phyloP scores from a whole-genome alignment of 1,284 basidiomycete genomes.

The Naganishia albida region DNA sequence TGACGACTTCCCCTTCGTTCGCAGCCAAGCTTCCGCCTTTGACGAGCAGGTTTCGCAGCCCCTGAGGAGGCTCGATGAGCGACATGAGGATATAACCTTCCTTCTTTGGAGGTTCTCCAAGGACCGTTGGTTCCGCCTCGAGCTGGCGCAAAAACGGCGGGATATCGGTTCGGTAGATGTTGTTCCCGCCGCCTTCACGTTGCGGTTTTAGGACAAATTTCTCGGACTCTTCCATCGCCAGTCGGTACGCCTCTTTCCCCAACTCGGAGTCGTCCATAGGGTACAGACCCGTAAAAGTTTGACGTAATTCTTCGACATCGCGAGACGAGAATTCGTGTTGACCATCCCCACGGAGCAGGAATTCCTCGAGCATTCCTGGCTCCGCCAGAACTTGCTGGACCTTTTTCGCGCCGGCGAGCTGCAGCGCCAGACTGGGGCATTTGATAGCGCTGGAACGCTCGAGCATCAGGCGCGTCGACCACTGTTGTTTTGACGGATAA shows the following conservation, averaged over 20 bases:
- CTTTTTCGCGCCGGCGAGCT: conserved; percentile 94
- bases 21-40: conserved; percentile 55
- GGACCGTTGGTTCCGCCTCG: conserved; percentile 36
- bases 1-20: conserved; percentile 70
- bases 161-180: conserved; percentile 84
- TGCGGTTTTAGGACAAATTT: conserved; percentile 90
- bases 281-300: conserved; percentile 81
- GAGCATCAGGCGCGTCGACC: conserved; percentile 70
- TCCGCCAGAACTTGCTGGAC: conserved; percentile 86
- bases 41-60: conserved; percentile 70
- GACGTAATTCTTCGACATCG: conserved; percentile 61
- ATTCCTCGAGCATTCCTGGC: conserved; percentile 71
- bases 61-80: conserved; percentile 74
- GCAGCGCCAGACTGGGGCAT: conserved; percentile 85
- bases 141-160: conserved; percentile 71
- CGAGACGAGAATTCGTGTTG: conserved; percentile 52
- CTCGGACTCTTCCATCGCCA: conserved; percentile 61
- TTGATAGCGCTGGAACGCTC: conserved; percentile 85
- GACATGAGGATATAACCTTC: conserved; percentile 92
- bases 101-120: conserved; percentile 38
- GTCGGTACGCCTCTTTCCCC: conserved; percentile 57
- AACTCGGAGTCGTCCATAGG: conserved; percentile 55
- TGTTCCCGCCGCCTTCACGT: conserved; percentile 95
- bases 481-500: conserved; percentile 65
- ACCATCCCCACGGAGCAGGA: conserved; percentile 58